phyloP scores from a whole-genome alignment of 345 rosid species.

The Pseudoturritis turrita region DNA sequence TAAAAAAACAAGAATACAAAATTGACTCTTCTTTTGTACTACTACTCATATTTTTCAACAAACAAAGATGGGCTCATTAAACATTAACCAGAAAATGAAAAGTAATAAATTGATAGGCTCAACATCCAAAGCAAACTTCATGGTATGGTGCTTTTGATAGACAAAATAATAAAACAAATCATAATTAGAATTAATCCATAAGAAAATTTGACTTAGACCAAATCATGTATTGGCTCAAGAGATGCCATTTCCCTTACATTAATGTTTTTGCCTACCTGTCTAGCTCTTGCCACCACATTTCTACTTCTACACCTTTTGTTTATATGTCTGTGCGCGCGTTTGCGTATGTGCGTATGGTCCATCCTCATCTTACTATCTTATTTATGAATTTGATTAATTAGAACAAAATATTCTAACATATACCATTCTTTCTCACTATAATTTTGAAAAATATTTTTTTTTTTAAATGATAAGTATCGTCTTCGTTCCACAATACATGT shows the following conservation, averaged over 20 bases:
- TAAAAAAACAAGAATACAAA: not conserved
- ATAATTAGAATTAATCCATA: conserved; percentile 1
- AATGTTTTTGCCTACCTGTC: conserved; percentile 28
- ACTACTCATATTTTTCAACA: conserved; percentile 21
- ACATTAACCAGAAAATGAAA: conserved; percentile 10
- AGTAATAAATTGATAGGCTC: conserved; percentile 22
- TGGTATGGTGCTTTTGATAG: conserved; percentile 2
- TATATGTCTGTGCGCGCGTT: too few relatives aligned
- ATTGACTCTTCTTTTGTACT: conserved; percentile 29
- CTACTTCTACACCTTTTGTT: conserved; percentile 20
- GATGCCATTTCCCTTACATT: conserved; percentile 26
- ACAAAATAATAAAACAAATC: not conserved
- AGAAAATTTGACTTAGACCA: conserved; percentile 26
- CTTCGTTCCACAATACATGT: not conserved
- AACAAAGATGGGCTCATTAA: conserved; percentile 21
- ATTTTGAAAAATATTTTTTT: not conserved
- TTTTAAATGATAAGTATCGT: not conserved
- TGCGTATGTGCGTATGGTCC: conserved; percentile 8
- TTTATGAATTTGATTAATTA: not conserved
- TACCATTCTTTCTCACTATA: not conserved
- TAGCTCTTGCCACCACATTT: conserved; percentile 34
- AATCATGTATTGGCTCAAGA: conserved; percentile 28
- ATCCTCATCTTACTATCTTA: conserved; percentile 3
- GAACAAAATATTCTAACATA: not conserved
- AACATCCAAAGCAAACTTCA: conserved; percentile 13